Conservation (phyloP, 139 green algal genomes). For the Yamagishiella unicocca region DNA sequence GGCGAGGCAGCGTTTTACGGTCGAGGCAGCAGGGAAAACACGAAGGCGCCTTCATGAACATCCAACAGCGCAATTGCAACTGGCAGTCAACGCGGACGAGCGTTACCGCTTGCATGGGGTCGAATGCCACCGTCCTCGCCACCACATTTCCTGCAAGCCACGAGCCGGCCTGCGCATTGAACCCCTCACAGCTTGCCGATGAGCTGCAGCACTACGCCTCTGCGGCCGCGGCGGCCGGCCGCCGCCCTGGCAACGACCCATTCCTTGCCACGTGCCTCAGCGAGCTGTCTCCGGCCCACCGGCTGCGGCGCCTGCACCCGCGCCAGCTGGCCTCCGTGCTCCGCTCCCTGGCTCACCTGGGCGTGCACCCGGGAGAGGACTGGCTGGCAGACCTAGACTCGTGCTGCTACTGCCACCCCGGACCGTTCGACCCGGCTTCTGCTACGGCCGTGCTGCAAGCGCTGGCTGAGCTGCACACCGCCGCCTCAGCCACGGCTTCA, state of each 20-base stretch:
- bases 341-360: not conserved
- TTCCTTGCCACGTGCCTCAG: slow-evolving; percentile 12
- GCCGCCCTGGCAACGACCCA: not conserved
- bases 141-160: not conserved
- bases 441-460: not conserved
- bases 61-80: no score
- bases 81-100: no score
- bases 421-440: slow-evolving; percentile 29
- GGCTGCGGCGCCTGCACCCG: not conserved
- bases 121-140: no score
- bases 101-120: no score
- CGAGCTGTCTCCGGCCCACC: slow-evolving; percentile 1
- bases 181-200: not conserved
- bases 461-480: not conserved
- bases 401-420: slow-evolving; percentile 40
- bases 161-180: not conserved
- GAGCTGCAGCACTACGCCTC: not conserved
- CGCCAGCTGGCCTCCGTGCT: slow-evolving; percentile 5
- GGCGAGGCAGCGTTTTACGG: no score
- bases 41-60: no score
- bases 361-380: not conserved
- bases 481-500: not conserved
- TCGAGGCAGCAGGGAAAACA: no score
- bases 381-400: slow-evolving; percentile 32
- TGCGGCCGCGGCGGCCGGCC: not conserved